Conservation (phyloP, 1,284 basidiomycete genomes). For the Ustilago curta region DNA sequence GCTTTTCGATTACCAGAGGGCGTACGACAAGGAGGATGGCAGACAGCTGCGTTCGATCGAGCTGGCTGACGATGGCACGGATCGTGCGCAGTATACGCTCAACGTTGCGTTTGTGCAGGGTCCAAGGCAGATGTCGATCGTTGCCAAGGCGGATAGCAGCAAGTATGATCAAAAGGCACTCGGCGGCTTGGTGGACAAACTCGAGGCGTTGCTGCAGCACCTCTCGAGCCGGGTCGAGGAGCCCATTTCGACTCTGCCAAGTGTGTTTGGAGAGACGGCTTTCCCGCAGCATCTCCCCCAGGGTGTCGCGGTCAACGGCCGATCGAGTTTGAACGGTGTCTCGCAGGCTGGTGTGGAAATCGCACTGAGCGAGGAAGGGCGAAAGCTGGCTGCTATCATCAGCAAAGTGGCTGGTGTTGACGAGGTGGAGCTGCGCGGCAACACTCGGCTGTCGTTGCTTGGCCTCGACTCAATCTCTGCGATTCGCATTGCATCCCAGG, state of each 20-base stretch:
- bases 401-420: slow-evolving; percentile 33
- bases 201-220: slow-evolving; percentile 43
- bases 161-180: slow-evolving; percentile 31
- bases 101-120: slow-evolving; percentile 58
- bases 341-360: background rate
- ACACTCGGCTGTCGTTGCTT: slow-evolving; percentile 50
- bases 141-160: slow-evolving; percentile 45
- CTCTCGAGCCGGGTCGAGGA: slow-evolving; percentile 10
- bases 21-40: slow-evolving; percentile 18
- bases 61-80: slow-evolving; percentile 13
- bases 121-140: slow-evolving; percentile 36
- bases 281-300: slow-evolving; percentile 26
- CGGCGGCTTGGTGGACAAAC: slow-evolving; percentile 13
- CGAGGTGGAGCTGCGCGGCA: slow-evolving; percentile 23
- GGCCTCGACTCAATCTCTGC: slow-evolving; percentile 66
- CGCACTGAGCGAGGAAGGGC: slow-evolving; percentile 34
- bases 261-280: background rate
- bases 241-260: slow-evolving; percentile 22
- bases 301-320: background rate
- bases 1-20: slow-evolving; percentile 61
- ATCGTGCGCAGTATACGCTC: slow-evolving; percentile 56
- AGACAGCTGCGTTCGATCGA: slow-evolving; percentile 13
- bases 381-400: slow-evolving; percentile 43
- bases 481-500: slow-evolving; percentile 59
- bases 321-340: background rate